These are phyloP conservation scores for Athelia sp. DNA, from an alignment of 1,284 basidiomycete species.

Conservation along the genomic window DNA sequence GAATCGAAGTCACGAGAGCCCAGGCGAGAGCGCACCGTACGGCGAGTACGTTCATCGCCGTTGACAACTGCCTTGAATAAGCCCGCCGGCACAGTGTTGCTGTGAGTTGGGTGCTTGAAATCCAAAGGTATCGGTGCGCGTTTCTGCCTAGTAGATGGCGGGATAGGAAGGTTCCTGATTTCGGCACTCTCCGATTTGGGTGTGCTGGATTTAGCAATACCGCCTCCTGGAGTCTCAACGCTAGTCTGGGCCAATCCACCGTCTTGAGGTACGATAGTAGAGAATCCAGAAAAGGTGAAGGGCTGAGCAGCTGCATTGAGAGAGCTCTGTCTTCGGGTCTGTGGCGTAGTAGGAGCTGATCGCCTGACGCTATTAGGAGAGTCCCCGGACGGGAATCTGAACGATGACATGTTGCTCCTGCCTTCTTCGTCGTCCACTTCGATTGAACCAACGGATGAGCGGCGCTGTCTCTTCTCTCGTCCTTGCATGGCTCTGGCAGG, in stretches of 20 bases:
- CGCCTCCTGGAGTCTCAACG: not conserved
- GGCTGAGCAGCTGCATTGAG: slow-evolving; percentile 46
- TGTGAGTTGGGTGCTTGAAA: slow-evolving; percentile 68
- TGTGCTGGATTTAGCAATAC: not conserved
- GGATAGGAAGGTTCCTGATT: slow-evolving; percentile 16
- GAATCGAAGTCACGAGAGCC: slow-evolving; percentile 62
- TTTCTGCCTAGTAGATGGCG: slow-evolving; percentile 38
- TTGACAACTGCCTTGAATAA: slow-evolving; percentile 74
- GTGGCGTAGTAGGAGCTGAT: slow-evolving; percentile 37
- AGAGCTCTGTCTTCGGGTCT: slow-evolving; percentile 17
- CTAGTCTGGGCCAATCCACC: slow-evolving; percentile 17
- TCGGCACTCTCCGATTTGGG: slow-evolving; percentile 16
- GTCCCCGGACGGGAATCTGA: slow-evolving; percentile 60
- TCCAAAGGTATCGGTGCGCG: slow-evolving; percentile 76
- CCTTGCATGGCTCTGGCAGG: slow-evolving; percentile 7
- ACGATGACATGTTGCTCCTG: slow-evolving; percentile 57
- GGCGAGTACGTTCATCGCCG: slow-evolving; percentile 60
- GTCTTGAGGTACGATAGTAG: slow-evolving; percentile 15
- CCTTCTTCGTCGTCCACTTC: slow-evolving; percentile 44
- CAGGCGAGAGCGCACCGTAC: slow-evolving; percentile 66
- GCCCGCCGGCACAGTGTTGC: slow-evolving; percentile 76
- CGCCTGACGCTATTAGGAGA: slow-evolving; percentile 47
- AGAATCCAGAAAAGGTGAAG: slow-evolving; percentile 61
- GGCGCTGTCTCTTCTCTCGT: slow-evolving; percentile 61
- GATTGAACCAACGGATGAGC: slow-evolving; percentile 34